A percentile compares a stretch with the other conserved stretches of the same genome.
These are phyloP conservation scores for Sesbania bispinosa DNA, from an alignment of 306 rosid genomes.

Conservation along the genomic window DNA sequence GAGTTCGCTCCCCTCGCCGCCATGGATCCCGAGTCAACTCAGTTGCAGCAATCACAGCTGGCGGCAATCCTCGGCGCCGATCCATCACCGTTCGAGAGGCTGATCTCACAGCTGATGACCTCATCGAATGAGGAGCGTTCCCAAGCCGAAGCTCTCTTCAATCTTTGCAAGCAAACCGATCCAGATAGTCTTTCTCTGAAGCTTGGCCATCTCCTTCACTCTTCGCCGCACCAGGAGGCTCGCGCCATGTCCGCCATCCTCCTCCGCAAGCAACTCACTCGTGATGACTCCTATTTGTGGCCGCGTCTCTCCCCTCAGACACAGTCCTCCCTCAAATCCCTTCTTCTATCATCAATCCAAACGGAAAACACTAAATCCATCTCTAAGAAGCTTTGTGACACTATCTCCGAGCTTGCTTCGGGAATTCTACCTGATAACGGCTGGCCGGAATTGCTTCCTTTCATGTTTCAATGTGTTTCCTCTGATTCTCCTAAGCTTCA, in stretches of 20 bases:
- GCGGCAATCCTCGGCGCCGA: constrained; percentile 88
- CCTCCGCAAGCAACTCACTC: constrained; percentile 91
- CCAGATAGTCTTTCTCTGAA: constrained; percentile 76
- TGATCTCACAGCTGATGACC: constrained; percentile 89
- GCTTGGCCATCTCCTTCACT: constrained; percentile 83
- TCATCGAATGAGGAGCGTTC: constrained; percentile 88
- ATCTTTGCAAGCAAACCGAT: constrained; percentile 91
- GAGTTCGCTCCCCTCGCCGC: constrained; percentile 25
- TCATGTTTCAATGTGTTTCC: constrained; percentile 88
- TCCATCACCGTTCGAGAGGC: constrained; percentile 67
- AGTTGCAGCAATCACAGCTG: constrained; percentile 79
- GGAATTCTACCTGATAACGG: constrained; percentile 80
- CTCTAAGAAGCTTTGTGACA: constrained; percentile 81
- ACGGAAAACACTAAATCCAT: constrained; percentile 68
- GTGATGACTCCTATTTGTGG: constrained; percentile 89
- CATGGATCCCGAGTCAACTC: constrained; percentile 78
- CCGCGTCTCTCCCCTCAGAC: constrained; percentile 63
- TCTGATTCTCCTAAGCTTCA: constrained; percentile 79
- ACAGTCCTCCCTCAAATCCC: constrained; percentile 72
- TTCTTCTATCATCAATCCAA: constrained; percentile 70
- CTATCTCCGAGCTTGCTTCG: constrained; percentile 92
- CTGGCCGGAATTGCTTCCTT: constrained; percentile 90
- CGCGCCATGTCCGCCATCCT: constrained; percentile 98
- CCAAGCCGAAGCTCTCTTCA: constrained; percentile 83
- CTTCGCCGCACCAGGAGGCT: constrained; percentile 62